These are phyloP conservation scores for Porodaedalea pini DNA, from an alignment of 1,284 basidiomycete genomes.

Conservation along the genomic window DNA sequence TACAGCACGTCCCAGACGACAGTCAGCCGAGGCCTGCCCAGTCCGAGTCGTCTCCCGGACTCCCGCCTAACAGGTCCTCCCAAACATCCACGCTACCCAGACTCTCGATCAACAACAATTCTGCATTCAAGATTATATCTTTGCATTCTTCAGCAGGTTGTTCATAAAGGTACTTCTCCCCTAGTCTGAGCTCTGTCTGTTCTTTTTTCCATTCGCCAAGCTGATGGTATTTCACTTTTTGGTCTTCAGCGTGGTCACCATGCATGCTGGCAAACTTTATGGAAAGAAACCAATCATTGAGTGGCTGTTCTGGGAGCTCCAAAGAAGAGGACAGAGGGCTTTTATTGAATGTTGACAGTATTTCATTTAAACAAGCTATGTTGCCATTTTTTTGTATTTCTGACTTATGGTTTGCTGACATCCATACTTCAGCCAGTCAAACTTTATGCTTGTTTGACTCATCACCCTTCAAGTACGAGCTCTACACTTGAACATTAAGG, in stretches of 20 bases:
- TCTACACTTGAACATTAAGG: background rate
- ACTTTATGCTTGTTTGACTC: background rate
- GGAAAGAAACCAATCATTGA: background rate
- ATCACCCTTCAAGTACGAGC: background rate
- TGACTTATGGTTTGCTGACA: background rate
- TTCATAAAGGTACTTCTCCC: no score
- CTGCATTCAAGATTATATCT: background rate
- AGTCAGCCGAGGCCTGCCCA: no score
- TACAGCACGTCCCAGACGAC: no score
- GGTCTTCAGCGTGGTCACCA: no score
- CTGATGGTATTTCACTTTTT: background rate
- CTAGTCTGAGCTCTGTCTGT: background rate
- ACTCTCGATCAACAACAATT: background rate
- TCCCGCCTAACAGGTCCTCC: conserved; percentile 16
- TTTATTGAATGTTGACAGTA: background rate
- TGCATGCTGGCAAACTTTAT: no score
- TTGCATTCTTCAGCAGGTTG: background rate
- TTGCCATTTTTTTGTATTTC: background rate
- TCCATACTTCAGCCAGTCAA: conserved; percentile 1
- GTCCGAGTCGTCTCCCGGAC: no score
- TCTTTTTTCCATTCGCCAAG: conserved; percentile 3
- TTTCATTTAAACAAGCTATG: background rate
- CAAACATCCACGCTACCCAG: conserved; percentile 10
- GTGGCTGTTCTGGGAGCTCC: background rate
- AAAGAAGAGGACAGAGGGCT: background rate